phyloP scores from a whole-genome alignment of 352 stramenopile species.

The Phytophthora multivora region DNA sequence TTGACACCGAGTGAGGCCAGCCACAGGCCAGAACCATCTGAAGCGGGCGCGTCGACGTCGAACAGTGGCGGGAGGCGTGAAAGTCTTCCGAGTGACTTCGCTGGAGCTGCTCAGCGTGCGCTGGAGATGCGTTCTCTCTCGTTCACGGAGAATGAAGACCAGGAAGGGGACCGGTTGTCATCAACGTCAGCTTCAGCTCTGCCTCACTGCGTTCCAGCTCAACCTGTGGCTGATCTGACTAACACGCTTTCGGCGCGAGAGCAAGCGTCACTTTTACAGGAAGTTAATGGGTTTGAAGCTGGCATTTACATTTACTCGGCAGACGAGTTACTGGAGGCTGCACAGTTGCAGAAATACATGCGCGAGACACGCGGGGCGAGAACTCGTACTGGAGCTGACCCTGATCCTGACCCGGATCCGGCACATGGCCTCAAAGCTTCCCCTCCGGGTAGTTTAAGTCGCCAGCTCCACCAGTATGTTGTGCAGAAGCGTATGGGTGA shows the following conservation, averaged over 20 bases:
- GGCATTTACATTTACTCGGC: conserved; percentile 81
- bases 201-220: conserved; percentile 41
- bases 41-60: not conserved
- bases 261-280: conserved; percentile 60
- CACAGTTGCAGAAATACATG: conserved; percentile 61
- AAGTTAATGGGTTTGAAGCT: conserved; percentile 65
- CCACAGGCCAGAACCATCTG: conserved; percentile 5
- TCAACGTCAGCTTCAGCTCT: conserved; percentile 29
- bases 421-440: conserved; percentile 17
- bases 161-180: conserved; percentile 28
- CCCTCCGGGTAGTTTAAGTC: conserved; percentile 31
- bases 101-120: conserved; percentile 12
- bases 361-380: conserved; percentile 27
- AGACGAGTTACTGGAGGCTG: conserved; percentile 69
- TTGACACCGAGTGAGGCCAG: conserved; percentile 25
- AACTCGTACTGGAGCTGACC: conserved; percentile 12
- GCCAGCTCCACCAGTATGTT: conserved; percentile 45
- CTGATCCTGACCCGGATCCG: conserved; percentile 21
- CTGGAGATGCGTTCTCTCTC: conserved; percentile 32
- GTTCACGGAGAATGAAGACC: conserved; percentile 34
- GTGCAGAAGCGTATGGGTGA: conserved; percentile 40
- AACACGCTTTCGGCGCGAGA: conserved; percentile 60
- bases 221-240: conserved; percentile 44
- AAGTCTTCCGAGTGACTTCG: conserved; percentile 26
- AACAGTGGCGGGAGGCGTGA: conserved; percentile 19